Evolutionary conservation across 352 stramenopile genomes (phyloP).

Genomic region (Globisporangium takayamanum): DNA sequence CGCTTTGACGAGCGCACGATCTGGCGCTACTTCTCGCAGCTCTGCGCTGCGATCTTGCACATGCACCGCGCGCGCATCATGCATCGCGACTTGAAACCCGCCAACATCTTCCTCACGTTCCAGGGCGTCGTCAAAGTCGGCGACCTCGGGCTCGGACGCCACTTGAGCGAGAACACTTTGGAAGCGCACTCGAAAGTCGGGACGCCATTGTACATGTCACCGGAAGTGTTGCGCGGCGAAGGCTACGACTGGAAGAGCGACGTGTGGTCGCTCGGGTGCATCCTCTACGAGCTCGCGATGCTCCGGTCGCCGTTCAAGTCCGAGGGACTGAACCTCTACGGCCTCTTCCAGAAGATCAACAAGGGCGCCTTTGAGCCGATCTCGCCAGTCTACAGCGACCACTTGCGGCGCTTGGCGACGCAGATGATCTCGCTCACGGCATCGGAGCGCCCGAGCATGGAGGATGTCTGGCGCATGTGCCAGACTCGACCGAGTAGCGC

Average conservation of each 20-base stretch:
- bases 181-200: constrained; percentile 89
- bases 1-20: constrained; percentile 91
- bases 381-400: constrained; percentile 53
- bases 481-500: constrained; percentile 23
- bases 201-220: constrained; percentile 94
- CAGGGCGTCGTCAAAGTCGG: constrained; percentile 89
- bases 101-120: constrained; percentile 91
- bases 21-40: constrained; percentile 92
- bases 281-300: constrained; percentile 95
- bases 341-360: constrained; percentile 91
- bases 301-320: constrained; percentile 92
- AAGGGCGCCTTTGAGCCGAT: constrained; percentile 77
- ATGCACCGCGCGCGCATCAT: constrained; percentile 90
- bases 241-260: constrained; percentile 95
- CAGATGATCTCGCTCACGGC: constrained; percentile 67
- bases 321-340: constrained; percentile 87
- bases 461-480: constrained; percentile 59
- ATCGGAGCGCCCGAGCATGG: constrained; percentile 48
- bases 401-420: constrained; percentile 47
- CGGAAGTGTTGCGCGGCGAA: constrained; percentile 89
- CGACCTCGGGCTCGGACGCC: constrained; percentile 67
- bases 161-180: constrained; percentile 76
- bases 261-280: constrained; percentile 93
- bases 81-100: constrained; percentile 92
- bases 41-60: constrained; percentile 81